Evolutionary conservation across 164 flowering plant species (phyloP), one percentile per base, ranked within the genome.

Genomic region (Magnolia sinica): DNA sequence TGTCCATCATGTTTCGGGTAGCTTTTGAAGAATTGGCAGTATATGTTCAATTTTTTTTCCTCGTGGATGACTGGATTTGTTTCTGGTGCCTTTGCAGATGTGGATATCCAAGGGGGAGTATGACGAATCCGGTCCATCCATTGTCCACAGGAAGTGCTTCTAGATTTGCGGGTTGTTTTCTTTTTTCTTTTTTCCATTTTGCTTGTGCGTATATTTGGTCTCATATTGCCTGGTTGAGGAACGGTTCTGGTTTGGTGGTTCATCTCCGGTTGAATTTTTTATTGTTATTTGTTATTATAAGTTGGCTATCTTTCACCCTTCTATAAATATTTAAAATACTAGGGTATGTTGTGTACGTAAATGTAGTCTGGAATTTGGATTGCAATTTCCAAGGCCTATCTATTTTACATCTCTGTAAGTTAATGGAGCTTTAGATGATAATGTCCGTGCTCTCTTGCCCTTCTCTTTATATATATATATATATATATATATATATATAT

Each of bases 31-130:
- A 23, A 65, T 22, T 58, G n/a, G n/a, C n/a, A 19, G 64, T 14
- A 7, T 2, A 37, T 37, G 7, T 37, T 37, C 45, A 37, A 37
- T 0, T 37, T 37, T 37, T 75, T 8, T 75, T 8, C 68, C 27
- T 2, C 16, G 58, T 73, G 31, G 24, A 14, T 19, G 45, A 37
- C 7, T 37, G 45, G 29, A 27, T 37, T 5, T 37, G 6, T 37
- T 37, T 37, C 4, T 37, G 45, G 45, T 37, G 45, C 45, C 45
- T 20, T 65, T 74, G 67, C 82, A 82, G 84, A 82, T 82, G 84
- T 82, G 84, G 84, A 82, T 82, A 71, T 77, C 84, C 10, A 82
- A 82, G 78, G 82, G 75, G 18, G 82, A 82, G 77, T 82, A 82
- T 18, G 84, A 82, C 20, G 84, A 82, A 63, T 82, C 84, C 49